Base-by-base conservation (phyloP, 768 basidiomycete species). In the Suillus subaureus region DNA sequence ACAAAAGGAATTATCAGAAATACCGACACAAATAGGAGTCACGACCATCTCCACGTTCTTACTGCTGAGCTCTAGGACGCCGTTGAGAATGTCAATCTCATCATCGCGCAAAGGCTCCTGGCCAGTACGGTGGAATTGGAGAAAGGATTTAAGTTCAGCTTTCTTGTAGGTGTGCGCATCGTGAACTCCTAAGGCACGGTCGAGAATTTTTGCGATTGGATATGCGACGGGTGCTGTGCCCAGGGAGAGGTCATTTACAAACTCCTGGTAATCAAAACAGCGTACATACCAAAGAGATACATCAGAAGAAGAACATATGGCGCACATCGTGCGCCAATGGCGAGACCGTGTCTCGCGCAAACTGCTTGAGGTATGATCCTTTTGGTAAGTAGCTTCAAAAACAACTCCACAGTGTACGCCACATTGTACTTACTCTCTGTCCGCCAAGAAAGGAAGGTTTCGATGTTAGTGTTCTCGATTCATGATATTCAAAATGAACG, bases 111-210 rank as follows among this genome's bases (percentile, higher is more conserved):
- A 81, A 0, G 84, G 83, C 52, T 93, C 92, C 69, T 91, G 85
- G 6, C 91, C 92, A 0, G 84, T 86, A 31, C 90, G 85, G 70
- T 93, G 91, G 72, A 93, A 92, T 62, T 89, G 88, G 13, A 94
- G 82, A 79, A 94, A 93, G 0, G 89, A 89, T 68, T 89, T 90
- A 49, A 91, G 82, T 67, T 90, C 88, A 1, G 91, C 91, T 75
- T 94, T 94, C 71, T 93, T 93, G 79, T 94, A 94, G 0, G 90
- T 91, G 55, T 87, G 82, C 0, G 80, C 81, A 69, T 92, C 92
- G 70, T 89, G 83, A 3, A 81, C 81, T 26, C 97, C 97, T 2
- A 98, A 86, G 2, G 90, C 85, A 60, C 77, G 80, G 73, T 98
- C 97, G 43, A 99, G 87, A 0, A 98, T 76, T 66, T 84, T 89